These are phyloP conservation scores for Brassica nigra DNA, from an alignment of 345 rosid genomes.

Conservation along the genomic window DNA sequence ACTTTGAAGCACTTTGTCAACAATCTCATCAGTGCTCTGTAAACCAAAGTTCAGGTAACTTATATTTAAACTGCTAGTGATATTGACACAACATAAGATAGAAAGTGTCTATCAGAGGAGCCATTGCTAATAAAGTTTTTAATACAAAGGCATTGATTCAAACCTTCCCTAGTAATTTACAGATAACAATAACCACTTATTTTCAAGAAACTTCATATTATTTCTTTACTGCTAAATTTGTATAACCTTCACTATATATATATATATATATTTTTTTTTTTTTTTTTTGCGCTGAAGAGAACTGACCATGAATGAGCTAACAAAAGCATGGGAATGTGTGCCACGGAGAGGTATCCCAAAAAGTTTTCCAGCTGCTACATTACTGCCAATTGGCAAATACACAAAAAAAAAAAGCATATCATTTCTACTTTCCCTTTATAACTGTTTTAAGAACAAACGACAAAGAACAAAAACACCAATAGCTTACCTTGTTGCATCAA, in stretches of 20 bases:
- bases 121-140: neutral
- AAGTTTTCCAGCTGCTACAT: constrained; percentile 73
- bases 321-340: constrained; percentile 98
- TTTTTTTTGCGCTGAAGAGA: neutral
- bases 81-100: neutral
- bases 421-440: neutral
- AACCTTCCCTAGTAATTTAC: neutral
- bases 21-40: constrained; percentile 91
- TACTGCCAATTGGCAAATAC: neutral
- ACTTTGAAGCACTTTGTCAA: constrained; percentile 67
- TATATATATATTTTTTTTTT: neutral
- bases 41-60: constrained; percentile 17
- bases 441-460: neutral
- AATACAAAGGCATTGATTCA: neutral
- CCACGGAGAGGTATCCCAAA: constrained; percentile 97
- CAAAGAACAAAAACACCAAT: neutral
- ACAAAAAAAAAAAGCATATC: neutral
- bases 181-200: constrained; percentile 1
- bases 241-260: neutral
- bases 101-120: neutral
- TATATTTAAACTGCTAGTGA: neutral
- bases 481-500: constrained; percentile 66
- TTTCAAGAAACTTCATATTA: neutral
- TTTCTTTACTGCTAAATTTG: neutral
- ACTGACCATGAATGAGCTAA: constrained; percentile 95